These are phyloP conservation scores for Vicia villosa DNA, from an alignment of 306 rosid genomes.

Conservation along the genomic window DNA sequence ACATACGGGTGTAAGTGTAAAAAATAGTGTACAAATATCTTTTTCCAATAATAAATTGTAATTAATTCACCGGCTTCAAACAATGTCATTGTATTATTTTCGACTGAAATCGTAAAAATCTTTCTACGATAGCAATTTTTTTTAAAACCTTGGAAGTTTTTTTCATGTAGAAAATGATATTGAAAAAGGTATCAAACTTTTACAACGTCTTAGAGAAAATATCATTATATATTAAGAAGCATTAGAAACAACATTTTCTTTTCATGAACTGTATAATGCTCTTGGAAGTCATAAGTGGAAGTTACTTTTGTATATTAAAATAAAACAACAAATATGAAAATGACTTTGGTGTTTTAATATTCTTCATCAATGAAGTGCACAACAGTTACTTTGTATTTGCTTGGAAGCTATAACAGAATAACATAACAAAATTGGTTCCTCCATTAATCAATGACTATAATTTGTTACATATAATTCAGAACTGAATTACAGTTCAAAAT, in stretches of 20 bases:
- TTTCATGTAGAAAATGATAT: not conserved
- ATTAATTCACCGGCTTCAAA: no score
- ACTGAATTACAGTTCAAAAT: conserved; percentile 57
- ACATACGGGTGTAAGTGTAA: no score
- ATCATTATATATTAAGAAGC: not conserved
- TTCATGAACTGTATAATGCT: conserved; percentile 48
- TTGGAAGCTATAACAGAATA: conserved; percentile 48
- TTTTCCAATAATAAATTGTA: no score
- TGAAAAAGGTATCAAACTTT: not conserved
- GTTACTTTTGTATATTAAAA: conserved; percentile 35
- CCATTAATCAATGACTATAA: conserved; percentile 33
- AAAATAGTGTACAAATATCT: no score
- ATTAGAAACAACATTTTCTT: not conserved
- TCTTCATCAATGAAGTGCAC: conserved; percentile 17
- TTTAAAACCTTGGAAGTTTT: not conserved
- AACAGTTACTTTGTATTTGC: conserved; percentile 40
- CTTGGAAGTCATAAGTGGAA: conserved; percentile 47
- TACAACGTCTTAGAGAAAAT: not conserved
- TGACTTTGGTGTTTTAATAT: conserved; percentile 43
- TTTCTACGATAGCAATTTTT: no score
- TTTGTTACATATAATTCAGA: conserved; percentile 42
- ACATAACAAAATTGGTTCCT: conserved; percentile 26
- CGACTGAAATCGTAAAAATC: no score
- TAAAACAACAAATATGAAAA: conserved; percentile 36
- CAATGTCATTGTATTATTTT: no score